These are phyloP conservation scores for Salisapilia sapeloensis DNA, from an alignment of 352 stramenopile species.

Conservation along the genomic window DNA sequence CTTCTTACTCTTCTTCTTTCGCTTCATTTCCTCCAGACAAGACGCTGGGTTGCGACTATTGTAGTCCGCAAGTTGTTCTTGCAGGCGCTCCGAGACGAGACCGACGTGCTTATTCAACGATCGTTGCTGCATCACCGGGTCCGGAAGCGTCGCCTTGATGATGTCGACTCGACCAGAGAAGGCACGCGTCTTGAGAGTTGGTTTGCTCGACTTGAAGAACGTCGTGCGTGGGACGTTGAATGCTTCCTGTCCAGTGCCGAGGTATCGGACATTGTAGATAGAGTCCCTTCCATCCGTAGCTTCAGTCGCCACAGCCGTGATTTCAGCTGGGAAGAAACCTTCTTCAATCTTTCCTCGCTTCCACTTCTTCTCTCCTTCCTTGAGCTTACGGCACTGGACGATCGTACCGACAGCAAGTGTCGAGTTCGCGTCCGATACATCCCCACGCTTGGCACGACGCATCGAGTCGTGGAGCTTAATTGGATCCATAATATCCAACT, in stretches of 20 bases:
- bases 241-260: slow-evolving; percentile 66
- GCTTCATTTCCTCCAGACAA: slow-evolving; percentile 37
- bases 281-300: slow-evolving; percentile 42
- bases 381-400: slow-evolving; percentile 51
- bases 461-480: slow-evolving; percentile 57
- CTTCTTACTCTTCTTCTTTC: slow-evolving; percentile 65
- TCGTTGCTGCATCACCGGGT: slow-evolving; percentile 80
- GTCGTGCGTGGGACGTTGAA: slow-evolving; percentile 59
- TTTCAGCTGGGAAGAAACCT: slow-evolving; percentile 49
- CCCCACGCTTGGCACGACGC: slow-evolving; percentile 25
- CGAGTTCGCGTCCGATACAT: slow-evolving; percentile 16
- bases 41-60: slow-evolving; percentile 59
- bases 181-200: slow-evolving; percentile 41
- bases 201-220: slow-evolving; percentile 57
- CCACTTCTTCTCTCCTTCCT: slow-evolving; percentile 69
- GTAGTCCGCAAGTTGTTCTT: slow-evolving; percentile 60
- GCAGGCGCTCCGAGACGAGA: slow-evolving; percentile 75
- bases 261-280: slow-evolving; percentile 80
- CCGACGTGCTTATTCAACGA: slow-evolving; percentile 75
- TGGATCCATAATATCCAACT: slow-evolving; percentile 81
- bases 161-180: slow-evolving; percentile 74
- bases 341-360: slow-evolving; percentile 71
- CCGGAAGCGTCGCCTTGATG: slow-evolving; percentile 42
- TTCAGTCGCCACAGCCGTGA: slow-evolving; percentile 41
- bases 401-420: slow-evolving; percentile 34